phyloP scores from a whole-genome alignment of 495 filamentous ascomycete genomes.

The Penicillium cinerascens region DNA sequence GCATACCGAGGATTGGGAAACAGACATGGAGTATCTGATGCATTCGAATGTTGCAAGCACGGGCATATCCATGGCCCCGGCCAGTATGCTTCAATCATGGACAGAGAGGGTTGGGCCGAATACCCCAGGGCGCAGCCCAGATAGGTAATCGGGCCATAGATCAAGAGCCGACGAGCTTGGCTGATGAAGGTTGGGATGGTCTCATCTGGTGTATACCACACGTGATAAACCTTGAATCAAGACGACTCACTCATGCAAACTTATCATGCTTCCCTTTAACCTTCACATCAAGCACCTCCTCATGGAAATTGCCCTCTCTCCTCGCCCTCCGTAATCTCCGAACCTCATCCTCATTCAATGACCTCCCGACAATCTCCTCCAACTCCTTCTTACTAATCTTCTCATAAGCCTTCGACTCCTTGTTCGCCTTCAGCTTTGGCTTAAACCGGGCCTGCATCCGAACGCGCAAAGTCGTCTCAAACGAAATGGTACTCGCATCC shows the following conservation, averaged over 20 bases:
- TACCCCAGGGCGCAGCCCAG: too few relatives aligned
- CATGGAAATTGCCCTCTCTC: constrained; percentile 83
- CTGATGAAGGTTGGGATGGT: too few relatives aligned
- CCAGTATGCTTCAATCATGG: too few relatives aligned
- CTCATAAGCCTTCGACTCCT: constrained; percentile 74
- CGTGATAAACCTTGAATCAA: neutral
- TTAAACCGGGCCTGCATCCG: constrained; percentile 96
- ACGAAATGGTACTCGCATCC: constrained; percentile 66
- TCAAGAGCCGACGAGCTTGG: too few relatives aligned
- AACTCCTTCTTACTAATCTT: constrained; percentile 86
- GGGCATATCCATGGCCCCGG: too few relatives aligned
- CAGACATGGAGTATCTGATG: too few relatives aligned
- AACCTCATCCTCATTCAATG: constrained; percentile 81
- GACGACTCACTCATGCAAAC: constrained; percentile 52
- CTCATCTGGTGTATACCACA: too few relatives aligned
- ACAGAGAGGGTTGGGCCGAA: too few relatives aligned
- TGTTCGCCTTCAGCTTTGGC: constrained; percentile 69
- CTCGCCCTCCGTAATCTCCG: constrained; percentile 76
- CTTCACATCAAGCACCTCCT: constrained; percentile 80
- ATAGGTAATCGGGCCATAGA: too few relatives aligned
- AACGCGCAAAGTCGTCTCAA: constrained; percentile 74
- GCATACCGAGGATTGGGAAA: too few relatives aligned
- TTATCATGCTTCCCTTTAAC: constrained; percentile 98
- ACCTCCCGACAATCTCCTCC: constrained; percentile 74
- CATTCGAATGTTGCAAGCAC: too few relatives aligned